Evolutionary conservation across 2,329 filamentous ascomycete species (phyloP), one percentile per base, ranked within the genome.

Genomic region (Leptoxyphium fumago): DNA sequence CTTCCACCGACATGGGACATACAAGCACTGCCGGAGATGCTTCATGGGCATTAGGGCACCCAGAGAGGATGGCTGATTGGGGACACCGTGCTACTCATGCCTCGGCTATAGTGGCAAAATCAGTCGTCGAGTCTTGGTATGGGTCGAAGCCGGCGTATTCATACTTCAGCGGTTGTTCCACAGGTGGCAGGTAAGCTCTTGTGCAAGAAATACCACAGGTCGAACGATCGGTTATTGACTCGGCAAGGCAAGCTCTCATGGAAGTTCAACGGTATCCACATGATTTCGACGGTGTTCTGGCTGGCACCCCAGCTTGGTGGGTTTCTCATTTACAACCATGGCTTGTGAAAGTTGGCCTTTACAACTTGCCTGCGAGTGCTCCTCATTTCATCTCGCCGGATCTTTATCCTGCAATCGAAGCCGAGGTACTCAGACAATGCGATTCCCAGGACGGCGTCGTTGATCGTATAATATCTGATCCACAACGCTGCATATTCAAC

Each of bases 81-180:
- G 62, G 56, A 9, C 63, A 59, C 38, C 55, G 62, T 15, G 59
- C 62, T 5, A 58, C 71, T 57, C 73, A 77, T 50, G 69, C 67
- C 7, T 68, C 70, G 0, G 65, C 72, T 2, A 63, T 63, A 2
- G 48, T 69, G 7, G 67, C 68, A 6, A 75, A 75, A 52, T 44
- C 60, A 11, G 55, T 77, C 10, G 63, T 67, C 1, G 52, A 67
- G 29, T 58, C 61, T 1, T 77, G 71, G 58, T 77, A 77, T 49
- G 56, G 60, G 2, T 61, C 54, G 8, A 52, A 57, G 0, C 62
- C 65, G 1, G 55, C 59, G 10, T 70, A 68, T 43, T 69, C 66
- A 6, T 79, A 78, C 56, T 78, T 71, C 47, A 53, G 70, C 2
- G 76, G 76, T 7, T 79, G 76, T 52, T 78, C 73, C 0, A 70